Percentiles rank a stretch among this genome's conserved stretches.
These are phyloP conservation scores for Gynochthodes officinalis DNA, from an alignment of 257 asterid genomes.

Conservation along the genomic window DNA sequence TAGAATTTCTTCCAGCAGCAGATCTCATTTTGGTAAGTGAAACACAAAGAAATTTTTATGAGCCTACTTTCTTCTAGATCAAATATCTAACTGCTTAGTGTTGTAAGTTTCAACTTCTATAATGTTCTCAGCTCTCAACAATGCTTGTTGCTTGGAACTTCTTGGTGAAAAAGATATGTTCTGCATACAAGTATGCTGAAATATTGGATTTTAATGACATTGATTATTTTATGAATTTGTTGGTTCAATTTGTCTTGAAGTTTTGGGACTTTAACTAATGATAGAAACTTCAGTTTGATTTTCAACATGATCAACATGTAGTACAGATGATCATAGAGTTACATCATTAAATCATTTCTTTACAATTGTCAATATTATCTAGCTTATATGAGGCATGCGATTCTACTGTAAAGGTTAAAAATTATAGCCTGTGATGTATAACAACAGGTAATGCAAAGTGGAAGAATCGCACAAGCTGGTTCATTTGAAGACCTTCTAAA, in stretches of 20 bases:
- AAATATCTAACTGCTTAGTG: neutral
- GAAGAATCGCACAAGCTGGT: slow-evolving; percentile 82
- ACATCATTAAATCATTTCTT: neutral
- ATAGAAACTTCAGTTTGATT: neutral
- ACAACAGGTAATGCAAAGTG: slow-evolving; percentile 85
- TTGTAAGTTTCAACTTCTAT: no score
- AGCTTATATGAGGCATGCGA: neutral
- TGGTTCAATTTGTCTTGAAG: neutral
- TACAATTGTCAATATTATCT: no score
- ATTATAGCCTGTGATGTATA: slow-evolving; percentile 4
- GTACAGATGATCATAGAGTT: neutral
- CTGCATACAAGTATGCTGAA: neutral
- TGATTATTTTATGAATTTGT: neutral
- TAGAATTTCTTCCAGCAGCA: slow-evolving; percentile 94
- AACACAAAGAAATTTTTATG: neutral
- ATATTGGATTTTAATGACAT: neutral
- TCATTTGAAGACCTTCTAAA: slow-evolving; percentile 68
- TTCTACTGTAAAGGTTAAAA: slow-evolving; percentile 11
- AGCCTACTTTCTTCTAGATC: neutral
- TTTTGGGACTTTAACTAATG: neutral
- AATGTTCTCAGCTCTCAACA: neutral
- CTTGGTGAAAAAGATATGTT: neutral
- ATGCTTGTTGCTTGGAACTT: neutral
- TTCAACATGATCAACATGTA: neutral
- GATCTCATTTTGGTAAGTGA: slow-evolving; percentile 76